Evolutionary conservation across 2,329 filamentous ascomycete genomes (phyloP), one percentile per base, ranked within the genome.

Genomic region (Monilinia polystroma): DNA sequence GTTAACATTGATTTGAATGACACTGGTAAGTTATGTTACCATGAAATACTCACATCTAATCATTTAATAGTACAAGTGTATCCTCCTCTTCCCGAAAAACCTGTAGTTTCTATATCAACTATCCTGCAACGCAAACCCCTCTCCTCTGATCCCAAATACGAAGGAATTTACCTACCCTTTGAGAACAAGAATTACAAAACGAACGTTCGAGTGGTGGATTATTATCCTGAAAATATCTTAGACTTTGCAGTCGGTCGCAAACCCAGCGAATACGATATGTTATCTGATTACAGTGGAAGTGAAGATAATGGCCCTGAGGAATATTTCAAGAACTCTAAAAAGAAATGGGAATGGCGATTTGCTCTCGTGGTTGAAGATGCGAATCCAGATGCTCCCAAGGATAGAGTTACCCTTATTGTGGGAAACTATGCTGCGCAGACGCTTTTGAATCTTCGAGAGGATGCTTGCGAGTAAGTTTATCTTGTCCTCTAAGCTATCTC

Each of bases 261-360:
- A 67, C 63, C 60, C 3, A 78, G 76, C 26, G 82, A 87, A 38
- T 83, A 79, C 60, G 83, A 85, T 47, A 71, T 79, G 0, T 77
- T 89, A 16, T 84, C 82, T 0, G 82, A 82, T 66, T 72, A 73
- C 63, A 74, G 71, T 43, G 72, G 74, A 55, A 54, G 72, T 63
- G 69, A 77, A 57, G 75, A 77, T 16, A 43, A 47, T 6, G 76
- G 76, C 4, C 51, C 45, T 10, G 73, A 73, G 11, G 70, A 74
- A 43, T 68, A 72, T 47, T 64, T 69, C 57, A 55, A 68, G 16
- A 60, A 62, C 53, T 14, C 58, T 1, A 64, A 70, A 43, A 72
- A 71, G 45, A 69, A 66, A 10, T 97, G 92, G 90, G 87, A 95
- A 76, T 97, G 93, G 93, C 84, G 85, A 18, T 97, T 97, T 77